Conservation (phyloP, 768 basidiomycete genomes). For the Mrakia frigida region DNA sequence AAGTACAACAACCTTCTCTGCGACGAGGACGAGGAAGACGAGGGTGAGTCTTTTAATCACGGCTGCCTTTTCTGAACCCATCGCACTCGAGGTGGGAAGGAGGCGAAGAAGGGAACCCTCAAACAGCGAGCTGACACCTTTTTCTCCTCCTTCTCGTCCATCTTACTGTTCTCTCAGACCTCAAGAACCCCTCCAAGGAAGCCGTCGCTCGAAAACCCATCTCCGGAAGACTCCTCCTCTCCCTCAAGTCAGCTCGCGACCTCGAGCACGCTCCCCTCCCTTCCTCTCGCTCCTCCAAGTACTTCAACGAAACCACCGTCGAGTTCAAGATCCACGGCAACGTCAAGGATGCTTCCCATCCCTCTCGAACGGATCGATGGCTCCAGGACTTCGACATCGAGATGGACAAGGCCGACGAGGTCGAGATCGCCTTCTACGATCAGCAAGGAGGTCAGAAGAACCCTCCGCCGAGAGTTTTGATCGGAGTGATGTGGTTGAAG, state of each 20-base stretch:
- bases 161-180: conserved; percentile 13
- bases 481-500: conserved; percentile 90
- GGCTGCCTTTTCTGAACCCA: neutral
- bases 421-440: conserved; percentile 93
- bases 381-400: conserved; percentile 94
- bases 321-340: conserved; percentile 96
- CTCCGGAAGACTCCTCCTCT: conserved; percentile 84
- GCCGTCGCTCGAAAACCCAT: conserved; percentile 84
- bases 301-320: conserved; percentile 75
- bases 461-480: conserved; percentile 50
- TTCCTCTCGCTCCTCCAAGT: conserved; percentile 66
- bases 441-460: conserved; percentile 70
- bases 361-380: conserved; percentile 92
- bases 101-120: neutral
- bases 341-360: conserved; percentile 83
- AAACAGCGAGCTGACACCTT: neutral
- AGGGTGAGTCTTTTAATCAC: conserved; percentile 51
- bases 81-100: conserved; percentile 3
- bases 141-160: neutral
- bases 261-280: conserved; percentile 86
- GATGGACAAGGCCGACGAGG: conserved; percentile 97
- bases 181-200: conserved; percentile 53
- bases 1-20: conserved; percentile 92
- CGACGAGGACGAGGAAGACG: conserved; percentile 54
- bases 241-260: conserved; percentile 82